These are phyloP conservation scores for Atkinsonella hypoxylon DNA, from an alignment of 2,329 filamentous ascomycete genomes.

Conservation along the genomic window DNA sequence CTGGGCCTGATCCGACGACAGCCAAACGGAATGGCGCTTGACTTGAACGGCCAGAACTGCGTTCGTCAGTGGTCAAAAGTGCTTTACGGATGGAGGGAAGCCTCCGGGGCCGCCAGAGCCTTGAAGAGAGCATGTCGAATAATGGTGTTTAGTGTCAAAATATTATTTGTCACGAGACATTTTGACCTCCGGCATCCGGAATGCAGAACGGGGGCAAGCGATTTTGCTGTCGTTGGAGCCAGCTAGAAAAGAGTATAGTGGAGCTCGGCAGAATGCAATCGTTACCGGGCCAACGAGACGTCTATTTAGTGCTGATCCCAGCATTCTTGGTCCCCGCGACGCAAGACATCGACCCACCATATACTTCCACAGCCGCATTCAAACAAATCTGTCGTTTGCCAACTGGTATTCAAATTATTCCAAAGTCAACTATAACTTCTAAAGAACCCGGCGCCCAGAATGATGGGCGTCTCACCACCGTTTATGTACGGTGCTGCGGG, in stretches of 20 bases:
- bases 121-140: background rate
- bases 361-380: background rate
- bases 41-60: background rate
- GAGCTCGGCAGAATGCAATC: background rate
- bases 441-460: background rate
- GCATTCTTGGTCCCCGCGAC: background rate
- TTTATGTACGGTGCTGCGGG: conserved; percentile 58
- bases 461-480: conserved; percentile 33
- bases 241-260: too few relatives aligned
- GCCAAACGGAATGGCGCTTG: conserved; percentile 62
- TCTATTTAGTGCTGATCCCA: too few relatives aligned
- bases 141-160: too few relatives aligned
- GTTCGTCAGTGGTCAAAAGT: background rate
- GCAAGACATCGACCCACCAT: conserved; percentile 1
- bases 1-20: conserved; percentile 84
- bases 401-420: background rate
- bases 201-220: background rate
- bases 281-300: conserved; percentile 17
- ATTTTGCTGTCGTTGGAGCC: too few relatives aligned
- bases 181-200: background rate
- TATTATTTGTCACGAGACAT: background rate
- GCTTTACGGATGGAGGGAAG: background rate
- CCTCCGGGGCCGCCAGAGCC: background rate
- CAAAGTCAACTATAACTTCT: background rate
- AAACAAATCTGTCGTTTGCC: background rate